Base-by-base conservation (phyloP, 139 green algal species). In the Closterium sp. region DNA sequence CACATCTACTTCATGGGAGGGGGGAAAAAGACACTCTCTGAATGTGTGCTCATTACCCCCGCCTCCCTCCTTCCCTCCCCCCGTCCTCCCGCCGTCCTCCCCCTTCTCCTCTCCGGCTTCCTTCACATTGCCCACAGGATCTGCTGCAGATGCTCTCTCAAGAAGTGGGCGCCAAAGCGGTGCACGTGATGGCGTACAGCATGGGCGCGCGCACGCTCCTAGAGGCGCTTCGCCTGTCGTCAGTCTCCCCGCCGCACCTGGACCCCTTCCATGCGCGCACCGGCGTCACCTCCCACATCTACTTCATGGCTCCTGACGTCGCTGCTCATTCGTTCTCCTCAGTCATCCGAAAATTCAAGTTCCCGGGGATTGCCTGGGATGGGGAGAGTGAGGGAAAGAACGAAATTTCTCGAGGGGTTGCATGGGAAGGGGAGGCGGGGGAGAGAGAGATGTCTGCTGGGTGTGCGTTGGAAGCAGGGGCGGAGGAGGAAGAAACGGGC, bases 1-100 rank as follows among this genome's bases (percentile, higher is more conserved):
- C 89, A 91, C 89, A 91, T 91, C 31, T 91, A 91, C 73, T 91
- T 91, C 73, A 91, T 91, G 89, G 89, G n/a, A n/a, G n/a, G n/a
- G n/a, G n/a, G n/a, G n/a, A n/a, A n/a, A n/a, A n/a, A n/a, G n/a
- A n/a, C n/a, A n/a, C n/a, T n/a, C n/a, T n/a, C n/a, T n/a, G n/a
- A n/a, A n/a, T n/a, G n/a, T n/a, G n/a, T n/a, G n/a, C n/a, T n/a
- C n/a, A n/a, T n/a, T n/a, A n/a, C n/a, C n/a, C n/a, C n/a, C n/a
- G n/a, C n/a, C n/a, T n/a, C n/a, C n/a, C n/a, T n/a, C n/a, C n/a
- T n/a, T n/a, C n/a, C n/a, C n/a, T n/a, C n/a, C n/a, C n/a, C n/a
- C n/a, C n/a, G n/a, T n/a, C n/a, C n/a, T n/a, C n/a, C n/a, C n/a
- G n/a, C n/a, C n/a, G n/a, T n/a, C n/a, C n/a, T 62, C 7, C 42